These are phyloP conservation scores for Penicillium nordicum DNA, from an alignment of 2,329 filamentous ascomycete species.

Conservation along the genomic window DNA sequence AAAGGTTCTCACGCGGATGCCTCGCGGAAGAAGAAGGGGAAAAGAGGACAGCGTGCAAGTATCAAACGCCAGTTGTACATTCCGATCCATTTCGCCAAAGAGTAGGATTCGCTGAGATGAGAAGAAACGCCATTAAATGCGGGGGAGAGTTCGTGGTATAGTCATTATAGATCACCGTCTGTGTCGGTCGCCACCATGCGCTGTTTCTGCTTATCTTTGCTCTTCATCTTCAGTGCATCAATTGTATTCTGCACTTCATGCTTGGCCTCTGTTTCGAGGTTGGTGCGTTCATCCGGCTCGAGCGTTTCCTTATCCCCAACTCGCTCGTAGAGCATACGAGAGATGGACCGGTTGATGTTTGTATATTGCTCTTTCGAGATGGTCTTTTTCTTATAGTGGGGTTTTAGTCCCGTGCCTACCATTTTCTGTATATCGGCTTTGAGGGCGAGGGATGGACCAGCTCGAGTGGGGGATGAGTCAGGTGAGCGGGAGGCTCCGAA, in stretches of 20 bases:
- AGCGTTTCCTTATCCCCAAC: constrained; percentile 57
- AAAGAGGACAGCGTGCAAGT: neutral
- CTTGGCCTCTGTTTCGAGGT: constrained; percentile 72
- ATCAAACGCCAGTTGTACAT: constrained; percentile 8
- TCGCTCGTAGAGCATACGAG: constrained; percentile 76
- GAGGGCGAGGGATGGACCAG: constrained; percentile 69
- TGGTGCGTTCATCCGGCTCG: constrained; percentile 62
- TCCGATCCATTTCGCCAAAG: neutral
- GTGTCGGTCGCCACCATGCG: constrained; percentile 17
- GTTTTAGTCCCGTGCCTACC: constrained; percentile 77
- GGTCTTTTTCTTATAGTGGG: constrained; percentile 74
- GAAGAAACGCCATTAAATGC: constrained; percentile 25
- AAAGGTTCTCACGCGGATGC: neutral
- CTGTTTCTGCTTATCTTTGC: constrained; percentile 20
- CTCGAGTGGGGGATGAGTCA: constrained; percentile 66
- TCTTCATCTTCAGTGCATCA: constrained; percentile 30
- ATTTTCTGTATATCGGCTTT: constrained; percentile 88
- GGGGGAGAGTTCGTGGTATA: constrained; percentile 9
- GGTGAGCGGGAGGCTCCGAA: constrained; percentile 43
- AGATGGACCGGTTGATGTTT: constrained; percentile 85
- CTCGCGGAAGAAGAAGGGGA: neutral
- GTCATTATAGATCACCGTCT: constrained; percentile 22
- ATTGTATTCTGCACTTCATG: constrained; percentile 77
- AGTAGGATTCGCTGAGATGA: constrained; percentile 7
- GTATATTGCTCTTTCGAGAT: constrained; percentile 89